A percentile compares a stretch with the other conserved stretches of the same genome.
Evolutionary conservation across 164 flowering plant genomes (phyloP).

Genomic region (Houttuynia cordata): DNA sequence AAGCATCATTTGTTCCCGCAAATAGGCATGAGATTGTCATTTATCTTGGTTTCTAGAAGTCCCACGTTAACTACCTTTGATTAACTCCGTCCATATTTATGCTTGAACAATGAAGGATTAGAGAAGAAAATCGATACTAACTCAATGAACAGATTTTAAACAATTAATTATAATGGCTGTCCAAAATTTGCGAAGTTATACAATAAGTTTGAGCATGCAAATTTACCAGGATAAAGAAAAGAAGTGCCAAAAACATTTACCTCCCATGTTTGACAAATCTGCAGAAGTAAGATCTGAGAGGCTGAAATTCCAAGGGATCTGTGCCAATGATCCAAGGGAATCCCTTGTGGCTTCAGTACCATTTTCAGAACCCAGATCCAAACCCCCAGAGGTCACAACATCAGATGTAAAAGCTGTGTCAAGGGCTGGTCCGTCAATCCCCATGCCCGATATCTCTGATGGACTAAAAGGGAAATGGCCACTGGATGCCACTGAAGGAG

Average conservation of each 20-base stretch:
- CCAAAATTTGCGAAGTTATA: too few species aligned
- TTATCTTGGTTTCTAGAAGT: too few species aligned
- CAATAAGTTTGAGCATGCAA: too few species aligned
- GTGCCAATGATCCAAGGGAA: slow-evolving; percentile 71
- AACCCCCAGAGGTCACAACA: slow-evolving; percentile 63
- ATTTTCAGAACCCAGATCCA: slow-evolving; percentile 69
- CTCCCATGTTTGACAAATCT: slow-evolving; percentile 84
- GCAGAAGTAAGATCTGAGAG: slow-evolving; percentile 78
- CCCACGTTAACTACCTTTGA: too few species aligned
- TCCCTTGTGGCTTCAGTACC: slow-evolving; percentile 65
- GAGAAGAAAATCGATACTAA: too few species aligned
- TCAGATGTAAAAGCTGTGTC: slow-evolving; percentile 84
- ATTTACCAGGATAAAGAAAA: too few species aligned
- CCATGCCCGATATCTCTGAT: slow-evolving; percentile 82
- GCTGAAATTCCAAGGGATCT: slow-evolving; percentile 92
- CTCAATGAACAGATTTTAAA: too few species aligned
- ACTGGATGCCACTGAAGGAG: slow-evolving; percentile 90
- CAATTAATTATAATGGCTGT: too few species aligned
- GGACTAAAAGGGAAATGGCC: slow-evolving; percentile 91
- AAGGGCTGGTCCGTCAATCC: slow-evolving; percentile 72
- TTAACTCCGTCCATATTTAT: too few species aligned
- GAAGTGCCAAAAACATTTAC: slow-evolving; percentile 15
- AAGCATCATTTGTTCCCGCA: too few species aligned
- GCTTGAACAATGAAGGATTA: too few species aligned
- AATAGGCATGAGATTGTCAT: too few species aligned